phyloP scores from a whole-genome alignment of 352 stramenopile genomes.

The Globisporangium perplexum region DNA sequence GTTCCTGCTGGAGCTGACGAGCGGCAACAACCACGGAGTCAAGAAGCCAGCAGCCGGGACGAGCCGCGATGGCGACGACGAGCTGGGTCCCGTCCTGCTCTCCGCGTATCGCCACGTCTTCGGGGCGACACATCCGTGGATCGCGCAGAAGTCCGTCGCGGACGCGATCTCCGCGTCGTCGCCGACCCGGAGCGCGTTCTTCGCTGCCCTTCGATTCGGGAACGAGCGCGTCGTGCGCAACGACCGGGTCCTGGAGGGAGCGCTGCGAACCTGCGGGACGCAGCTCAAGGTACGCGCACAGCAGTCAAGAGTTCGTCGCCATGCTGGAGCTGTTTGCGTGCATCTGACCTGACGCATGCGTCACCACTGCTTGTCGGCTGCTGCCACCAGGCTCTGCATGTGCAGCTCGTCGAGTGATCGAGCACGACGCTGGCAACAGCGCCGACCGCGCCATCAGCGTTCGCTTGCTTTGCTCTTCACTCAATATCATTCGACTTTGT shows the following conservation, averaged over 20 bases:
- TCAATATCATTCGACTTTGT: constrained; percentile 6
- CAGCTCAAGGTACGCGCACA: constrained; percentile 5
- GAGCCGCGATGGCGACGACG: not conserved
- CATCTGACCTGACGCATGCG: no score
- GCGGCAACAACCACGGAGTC: not conserved
- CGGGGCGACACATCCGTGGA: constrained; percentile 8
- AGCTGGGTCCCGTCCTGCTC: not conserved
- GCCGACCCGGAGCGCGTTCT: constrained; percentile 5
- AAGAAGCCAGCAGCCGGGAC: not conserved
- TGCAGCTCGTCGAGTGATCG: not conserved
- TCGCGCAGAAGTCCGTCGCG: constrained; percentile 6
- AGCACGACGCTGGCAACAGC: no score
- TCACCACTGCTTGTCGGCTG: no score
- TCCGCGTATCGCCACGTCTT: constrained; percentile 12
- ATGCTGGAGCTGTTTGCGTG: no score
- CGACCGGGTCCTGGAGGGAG: constrained; percentile 1
- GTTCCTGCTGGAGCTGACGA: constrained; percentile 6
- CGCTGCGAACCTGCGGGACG: constrained; percentile 3
- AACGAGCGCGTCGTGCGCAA: constrained; percentile 11
- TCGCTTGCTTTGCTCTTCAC: no score
- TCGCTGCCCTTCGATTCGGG: constrained; percentile 1
- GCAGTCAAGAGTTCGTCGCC: no score
- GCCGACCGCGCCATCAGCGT: no score
- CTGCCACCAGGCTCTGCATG: not conserved
- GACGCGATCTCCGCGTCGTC: constrained; percentile 2